Base-by-base conservation (phyloP, 2,329 filamentous ascomycete species). In the Penicillium sclerotiorum region DNA sequence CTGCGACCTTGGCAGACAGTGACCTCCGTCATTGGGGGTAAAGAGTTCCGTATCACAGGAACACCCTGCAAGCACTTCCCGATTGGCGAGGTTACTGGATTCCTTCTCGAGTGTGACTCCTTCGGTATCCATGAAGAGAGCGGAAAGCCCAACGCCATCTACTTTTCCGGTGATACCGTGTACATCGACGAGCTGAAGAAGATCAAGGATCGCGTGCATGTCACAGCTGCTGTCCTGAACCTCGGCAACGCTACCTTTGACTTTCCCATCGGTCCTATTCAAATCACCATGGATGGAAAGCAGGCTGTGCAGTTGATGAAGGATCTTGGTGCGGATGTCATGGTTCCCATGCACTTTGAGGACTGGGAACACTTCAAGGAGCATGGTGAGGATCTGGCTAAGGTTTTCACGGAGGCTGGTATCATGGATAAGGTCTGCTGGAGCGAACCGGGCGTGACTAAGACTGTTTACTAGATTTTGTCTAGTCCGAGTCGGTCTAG, bases 261-360 rank as follows among this genome's bases (percentile, higher is more conserved):
- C 13, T 12, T 35, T 5, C n/a, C 32, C 2, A 35, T 22, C 32
- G 41, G 22, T 1, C 28, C 47, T 61, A 1, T 28, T 73, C 62
- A 72, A 49, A 73, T 77, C 23, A 78, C 76, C 1, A 73, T 79
- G 71, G 75, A 72, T 54, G 76, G 76, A 0, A 69, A 65, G 48
- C 61, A 76, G 28, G 76, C 64, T 1, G 71, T 69, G 4, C 52
- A 50, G 32, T 59, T 79, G 8, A 68, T 75, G 41, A 62, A 66
- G 0, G 72, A 71, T 2, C 61, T 78, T 9, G 61, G 62, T 13
- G 72, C 73, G 0, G 75, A 78, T 38, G 47, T 70, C 2, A 50
- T 79, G 9, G 67, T 79, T 2, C 77, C 75, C 0, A 73, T 80
- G 70, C 76, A 80, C 49, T 79, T 66, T 46, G 75, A 79, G 41